Evolutionary conservation across 805 yeast genomes (phyloP), one percentile per base, ranked within the genome.

Genomic region (Danielia reshetovae): DNA sequence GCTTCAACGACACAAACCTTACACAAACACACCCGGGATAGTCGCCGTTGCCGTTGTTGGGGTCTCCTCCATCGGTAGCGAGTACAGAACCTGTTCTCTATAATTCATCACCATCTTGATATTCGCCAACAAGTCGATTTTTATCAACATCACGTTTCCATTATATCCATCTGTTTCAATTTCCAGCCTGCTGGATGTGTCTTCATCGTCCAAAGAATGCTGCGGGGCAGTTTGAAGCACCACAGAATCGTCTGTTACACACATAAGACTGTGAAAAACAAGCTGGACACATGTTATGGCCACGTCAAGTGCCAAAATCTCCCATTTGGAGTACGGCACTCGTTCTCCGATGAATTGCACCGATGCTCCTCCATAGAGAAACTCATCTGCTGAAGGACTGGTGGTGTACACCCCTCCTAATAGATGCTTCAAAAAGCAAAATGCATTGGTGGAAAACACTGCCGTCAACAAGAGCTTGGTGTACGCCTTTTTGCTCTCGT

Each of bases 271-370:
- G 39, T 62, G 69, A 38, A 40, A 57, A 1, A 61, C 42, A 27
- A 63, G 33, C 35, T 66, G 72, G 12, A 52, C 24, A 10, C 42
- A 35, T 15, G 56, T 46, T 2, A 61, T 39, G 10, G 52, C 26
- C 16, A 52, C 15, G 38, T 67, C 72, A 9, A 51, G 47, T 4
- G 44, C 7, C 8, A 66, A 7, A 24, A 65, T 42, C 35, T 54
- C 65, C 3, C 51, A 14, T 15, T 46, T 29, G 7, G 53, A 42
- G 12, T 25, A 46, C 12, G 69, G 62, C 5, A 55, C 35, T 30
- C 60, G 38, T 40, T 67, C 72, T 0, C 72, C 72, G 11, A 67
- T 57, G 36, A 65, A 67, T 36, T 62, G 66, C 8, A 65, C 38
- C 5, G 63, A 46, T 24, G 58, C 18, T 3, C 66, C 56, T 2